These are phyloP conservation scores for Fusarium subtropicale DNA, from an alignment of 2,329 filamentous ascomycete species.

Conservation along the genomic window DNA sequence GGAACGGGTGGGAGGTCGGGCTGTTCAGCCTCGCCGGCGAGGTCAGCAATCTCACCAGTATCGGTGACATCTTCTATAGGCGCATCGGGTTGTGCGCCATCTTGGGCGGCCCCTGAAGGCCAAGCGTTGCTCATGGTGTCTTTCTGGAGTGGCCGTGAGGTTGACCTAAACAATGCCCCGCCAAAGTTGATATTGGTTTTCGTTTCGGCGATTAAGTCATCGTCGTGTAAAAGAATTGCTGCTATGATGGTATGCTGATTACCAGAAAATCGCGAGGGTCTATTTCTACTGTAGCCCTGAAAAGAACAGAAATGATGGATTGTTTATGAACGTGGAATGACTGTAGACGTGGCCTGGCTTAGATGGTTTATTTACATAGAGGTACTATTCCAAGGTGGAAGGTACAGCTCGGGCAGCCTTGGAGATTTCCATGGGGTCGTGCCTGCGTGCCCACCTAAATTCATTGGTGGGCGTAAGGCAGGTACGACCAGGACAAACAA, in stretches of 20 bases:
- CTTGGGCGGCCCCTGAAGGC: conserved; percentile 54
- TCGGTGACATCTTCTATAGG: conserved; percentile 56
- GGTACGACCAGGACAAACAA: conserved; percentile 14
- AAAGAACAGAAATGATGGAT: conserved; percentile 12
- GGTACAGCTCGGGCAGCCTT: conserved; percentile 36
- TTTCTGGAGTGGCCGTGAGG: conserved; percentile 24
- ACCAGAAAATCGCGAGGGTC: not conserved
- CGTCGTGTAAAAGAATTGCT: conserved; percentile 15
- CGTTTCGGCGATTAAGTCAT: conserved; percentile 34
- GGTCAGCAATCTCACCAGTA: conserved; percentile 52
- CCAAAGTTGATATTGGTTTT: conserved; percentile 35
- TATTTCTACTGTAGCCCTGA: not conserved
- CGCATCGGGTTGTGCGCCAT: conserved; percentile 45
- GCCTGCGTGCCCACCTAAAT: conserved; percentile 22
- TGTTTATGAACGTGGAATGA: conserved; percentile 20
- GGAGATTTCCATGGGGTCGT: conserved; percentile 19
- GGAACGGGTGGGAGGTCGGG: conserved; percentile 53
- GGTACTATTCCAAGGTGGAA: conserved; percentile 3
- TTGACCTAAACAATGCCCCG: conserved; percentile 43
- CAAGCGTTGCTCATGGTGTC: conserved; percentile 60
- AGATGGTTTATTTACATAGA: not conserved
- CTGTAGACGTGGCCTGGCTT: conserved; percentile 28
- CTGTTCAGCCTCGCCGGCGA: conserved; percentile 52
- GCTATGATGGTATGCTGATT: conserved; percentile 2
- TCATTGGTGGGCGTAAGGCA: conserved; percentile 40